A percentile compares a stretch with the other conserved stretches of the same genome.
Evolutionary conservation across 345 rosid genomes (phyloP).

Genomic region (Ricinus communis): DNA sequence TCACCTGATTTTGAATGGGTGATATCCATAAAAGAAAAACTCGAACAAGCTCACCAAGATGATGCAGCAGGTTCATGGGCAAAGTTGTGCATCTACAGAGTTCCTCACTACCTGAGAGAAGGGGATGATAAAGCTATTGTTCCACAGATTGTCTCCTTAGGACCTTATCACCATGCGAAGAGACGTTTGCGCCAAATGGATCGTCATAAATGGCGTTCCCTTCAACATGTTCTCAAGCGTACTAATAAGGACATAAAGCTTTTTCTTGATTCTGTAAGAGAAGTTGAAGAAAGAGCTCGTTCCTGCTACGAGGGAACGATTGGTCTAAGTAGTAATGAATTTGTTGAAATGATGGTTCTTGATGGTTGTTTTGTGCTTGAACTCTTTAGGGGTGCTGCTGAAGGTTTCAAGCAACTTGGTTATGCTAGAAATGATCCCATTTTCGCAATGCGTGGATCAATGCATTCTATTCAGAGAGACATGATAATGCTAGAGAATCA

Average conservation of each 20-base stretch:
- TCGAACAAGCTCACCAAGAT: constrained; percentile 60
- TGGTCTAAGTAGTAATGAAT: constrained; percentile 61
- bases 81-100: constrained; percentile 51
- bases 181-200: constrained; percentile 70
- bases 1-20: constrained; percentile 61
- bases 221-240: constrained; percentile 63
- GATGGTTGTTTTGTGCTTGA: constrained; percentile 86
- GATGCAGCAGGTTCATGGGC: constrained; percentile 62
- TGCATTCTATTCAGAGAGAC: constrained; percentile 87
- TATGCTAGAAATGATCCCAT: constrained; percentile 78
- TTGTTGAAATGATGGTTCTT: constrained; percentile 79
- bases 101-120: constrained; percentile 57
- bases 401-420: constrained; percentile 63
- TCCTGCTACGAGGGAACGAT: constrained; percentile 67
- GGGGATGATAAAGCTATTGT: constrained; percentile 74
- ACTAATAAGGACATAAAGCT: constrained; percentile 46
- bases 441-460: constrained; percentile 80
- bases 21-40: constrained; percentile 59
- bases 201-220: constrained; percentile 79
- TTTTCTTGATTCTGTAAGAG: constrained; percentile 60
- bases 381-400: constrained; percentile 70
- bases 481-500: constrained; percentile 92
- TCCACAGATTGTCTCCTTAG: constrained; percentile 76
- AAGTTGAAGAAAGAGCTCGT: constrained; percentile 66
- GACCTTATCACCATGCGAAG: constrained; percentile 83